Evolutionary conservation across 352 stramenopile genomes (phyloP), one percentile per base, ranked within the genome.

Genomic region (Globisporangium emineosum): DNA sequence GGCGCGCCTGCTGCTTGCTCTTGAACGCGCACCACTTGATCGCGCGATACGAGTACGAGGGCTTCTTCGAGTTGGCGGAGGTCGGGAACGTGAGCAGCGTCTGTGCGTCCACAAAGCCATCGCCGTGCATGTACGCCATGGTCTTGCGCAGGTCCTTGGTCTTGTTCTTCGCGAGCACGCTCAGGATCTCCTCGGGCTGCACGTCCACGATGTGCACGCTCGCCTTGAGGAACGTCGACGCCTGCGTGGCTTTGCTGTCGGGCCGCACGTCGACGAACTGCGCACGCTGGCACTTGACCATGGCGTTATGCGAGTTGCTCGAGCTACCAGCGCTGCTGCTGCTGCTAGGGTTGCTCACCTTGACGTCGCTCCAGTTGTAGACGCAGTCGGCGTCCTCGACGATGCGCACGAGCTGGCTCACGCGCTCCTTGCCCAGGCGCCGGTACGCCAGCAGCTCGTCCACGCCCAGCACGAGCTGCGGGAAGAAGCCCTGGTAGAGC

Each of bases 401-500:
- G 65, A 93, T 88, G 52, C 84, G 83, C 53, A 90, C 77, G 57
- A 93, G 78, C 59, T 91, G 78, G 25, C 76, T 71, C 32, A 93
- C 71, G 21, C 85, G 83, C 64, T 91, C 80, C 68, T 88, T 92
- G 56, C 83, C 81, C 49, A 91, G 66, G 13, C 84, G 83, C 54
- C 88, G 86, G 69, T 93, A 93, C 65, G 88, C 83, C 21, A 78
- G 72, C 21, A 93, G 71, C 56, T 95, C 84, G 32, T 91, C 82
- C 33, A 76, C 74, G 43, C 71, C 76, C 7, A 95, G 70, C 51
- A 79, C 77, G 57, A 95, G 78, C 60, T 89, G 84, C 55, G 86
- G 86, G 70, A 95, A 95, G 77, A 93, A 92, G 54, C 78, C 81
- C 63, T 92, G 80, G 62, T 83, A 78, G 10, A 95, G 68, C 17